Evolutionary conservation across 2,329 filamentous ascomycete species (phyloP).

Genomic region (Juglanconis juglandina): DNA sequence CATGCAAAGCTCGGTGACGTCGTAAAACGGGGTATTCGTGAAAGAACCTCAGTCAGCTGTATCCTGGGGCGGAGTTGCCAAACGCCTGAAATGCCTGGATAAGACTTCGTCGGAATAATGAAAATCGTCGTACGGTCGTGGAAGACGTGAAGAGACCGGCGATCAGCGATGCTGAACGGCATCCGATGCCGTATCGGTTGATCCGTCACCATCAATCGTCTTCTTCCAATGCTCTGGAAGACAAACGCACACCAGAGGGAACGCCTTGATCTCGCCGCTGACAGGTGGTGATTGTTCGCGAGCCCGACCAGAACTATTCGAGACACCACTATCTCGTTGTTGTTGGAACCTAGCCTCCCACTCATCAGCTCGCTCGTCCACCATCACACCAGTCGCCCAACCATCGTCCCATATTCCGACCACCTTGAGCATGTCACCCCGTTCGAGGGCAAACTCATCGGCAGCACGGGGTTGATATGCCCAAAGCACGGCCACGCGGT

Average conservation of each 20-base stretch:
- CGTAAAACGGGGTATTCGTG: neutral
- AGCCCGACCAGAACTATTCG: conserved; percentile 65
- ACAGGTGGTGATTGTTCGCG: conserved; percentile 60
- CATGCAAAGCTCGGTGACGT: neutral
- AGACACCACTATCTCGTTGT: conserved; percentile 91
- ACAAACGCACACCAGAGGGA: conserved; percentile 94
- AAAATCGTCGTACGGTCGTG: conserved; percentile 22
- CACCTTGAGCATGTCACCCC: conserved; percentile 96
- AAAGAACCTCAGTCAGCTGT: neutral
- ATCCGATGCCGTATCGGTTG: conserved; percentile 60
- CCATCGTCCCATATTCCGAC: conserved; percentile 99
- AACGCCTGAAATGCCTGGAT: conserved; percentile 7
- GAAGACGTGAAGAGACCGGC: neutral
- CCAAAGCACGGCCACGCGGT: conserved; percentile 89
- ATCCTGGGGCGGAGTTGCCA: neutral
- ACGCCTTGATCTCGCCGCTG: conserved; percentile 89
- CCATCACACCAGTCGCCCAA: conserved; percentile 89
- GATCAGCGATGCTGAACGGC: conserved; percentile 24
- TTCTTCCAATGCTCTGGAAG: conserved; percentile 94
- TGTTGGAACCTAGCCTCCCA: conserved; percentile 74
- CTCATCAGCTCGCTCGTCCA: conserved; percentile 80
- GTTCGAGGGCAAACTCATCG: conserved; percentile 89
- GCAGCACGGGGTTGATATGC: conserved; percentile 91
- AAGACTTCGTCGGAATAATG: conserved; percentile 21
- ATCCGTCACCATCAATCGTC: conserved; percentile 86